These are phyloP conservation scores for Corylus heterophylla DNA, from an alignment of 306 rosid genomes.

Conservation along the genomic window DNA sequence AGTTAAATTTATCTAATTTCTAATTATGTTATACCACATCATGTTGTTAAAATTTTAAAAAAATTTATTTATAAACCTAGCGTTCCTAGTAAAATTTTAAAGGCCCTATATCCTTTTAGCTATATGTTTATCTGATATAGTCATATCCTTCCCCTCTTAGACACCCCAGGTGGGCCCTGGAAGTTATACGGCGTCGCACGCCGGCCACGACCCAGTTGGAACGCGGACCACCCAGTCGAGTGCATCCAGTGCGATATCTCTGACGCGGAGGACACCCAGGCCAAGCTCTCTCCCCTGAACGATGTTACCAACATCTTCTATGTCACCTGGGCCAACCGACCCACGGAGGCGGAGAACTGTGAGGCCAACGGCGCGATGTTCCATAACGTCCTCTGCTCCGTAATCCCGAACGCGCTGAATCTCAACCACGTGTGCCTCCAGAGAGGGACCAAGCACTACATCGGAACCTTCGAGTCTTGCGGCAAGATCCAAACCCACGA, in stretches of 20 bases:
- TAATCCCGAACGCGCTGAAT: slow-evolving; percentile 60
- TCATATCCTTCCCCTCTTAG: slow-evolving; percentile 58
- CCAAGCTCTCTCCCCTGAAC: slow-evolving; percentile 56
- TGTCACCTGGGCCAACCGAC: slow-evolving; percentile 51
- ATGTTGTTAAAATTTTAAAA: too few species aligned
- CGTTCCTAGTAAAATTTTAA: too few species aligned
- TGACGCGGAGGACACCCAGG: slow-evolving; percentile 44
- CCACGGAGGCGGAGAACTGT: slow-evolving; percentile 58
- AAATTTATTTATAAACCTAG: too few species aligned
- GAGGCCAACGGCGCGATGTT: slow-evolving; percentile 60
- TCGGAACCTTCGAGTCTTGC: slow-evolving; percentile 45
- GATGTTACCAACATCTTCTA: slow-evolving; percentile 76
- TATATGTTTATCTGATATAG: too few species aligned
- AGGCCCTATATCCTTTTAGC: too few species aligned
- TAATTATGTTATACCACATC: too few species aligned
- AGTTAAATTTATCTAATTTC: too few species aligned
- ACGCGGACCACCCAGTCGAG: slow-evolving; percentile 62
- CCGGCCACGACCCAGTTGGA: slow-evolving; percentile 69
- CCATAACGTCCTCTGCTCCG: slow-evolving; percentile 46
- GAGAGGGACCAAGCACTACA: slow-evolving; percentile 61
- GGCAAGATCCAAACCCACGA: slow-evolving; percentile 46
- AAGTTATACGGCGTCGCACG: slow-evolving; percentile 81
- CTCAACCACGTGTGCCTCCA: slow-evolving; percentile 76
- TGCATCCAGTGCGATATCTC: slow-evolving; percentile 73
- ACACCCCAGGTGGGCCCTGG: slow-evolving; percentile 87